A percentile compares a stretch with the other conserved stretches of the same genome.
These are phyloP conservation scores for Globomyces sp. DNA, from an alignment of 371 early-diverging fungal genomes.

Conservation along the genomic window DNA sequence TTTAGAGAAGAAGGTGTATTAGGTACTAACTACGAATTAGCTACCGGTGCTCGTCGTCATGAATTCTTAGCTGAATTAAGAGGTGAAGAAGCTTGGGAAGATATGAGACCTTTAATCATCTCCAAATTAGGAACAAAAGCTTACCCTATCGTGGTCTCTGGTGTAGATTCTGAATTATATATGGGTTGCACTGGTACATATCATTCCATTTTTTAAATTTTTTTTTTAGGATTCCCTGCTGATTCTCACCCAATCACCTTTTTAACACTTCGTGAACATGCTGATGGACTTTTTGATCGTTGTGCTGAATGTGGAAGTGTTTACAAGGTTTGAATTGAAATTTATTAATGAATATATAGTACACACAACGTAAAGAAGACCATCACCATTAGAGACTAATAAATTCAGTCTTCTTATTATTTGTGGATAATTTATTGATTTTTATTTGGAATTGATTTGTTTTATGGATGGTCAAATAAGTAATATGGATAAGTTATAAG, in stretches of 20 bases:
- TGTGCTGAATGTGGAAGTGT: conserved; percentile 90
- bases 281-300: conserved; percentile 76
- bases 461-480: too few relatives aligned
- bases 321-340: conserved; percentile 31
- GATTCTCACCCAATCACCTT: conserved; percentile 86
- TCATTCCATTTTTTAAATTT: conserved; percentile 9
- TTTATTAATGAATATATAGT: background rate
- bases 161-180: conserved; percentile 78
- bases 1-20: conserved; percentile 44
- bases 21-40: conserved; percentile 86
- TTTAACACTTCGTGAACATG: conserved; percentile 65
- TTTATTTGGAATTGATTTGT: too few relatives aligned
- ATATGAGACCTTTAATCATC: conserved; percentile 77
- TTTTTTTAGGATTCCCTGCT: conserved; percentile 71
- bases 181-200: conserved; percentile 91
- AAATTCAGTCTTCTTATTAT: too few relatives aligned
- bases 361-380: background rate
- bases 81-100: conserved; percentile 83
- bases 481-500: too few relatives aligned
- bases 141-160: conserved; percentile 84
- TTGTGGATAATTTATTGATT: too few relatives aligned
- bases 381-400: too few relatives aligned
- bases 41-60: conserved; percentile 89
- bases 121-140: conserved; percentile 76
- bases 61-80: conserved; percentile 83